Evolutionary conservation across 208 protist species (phyloP).

Genomic region (Trypanosoma platydactyli): DNA sequence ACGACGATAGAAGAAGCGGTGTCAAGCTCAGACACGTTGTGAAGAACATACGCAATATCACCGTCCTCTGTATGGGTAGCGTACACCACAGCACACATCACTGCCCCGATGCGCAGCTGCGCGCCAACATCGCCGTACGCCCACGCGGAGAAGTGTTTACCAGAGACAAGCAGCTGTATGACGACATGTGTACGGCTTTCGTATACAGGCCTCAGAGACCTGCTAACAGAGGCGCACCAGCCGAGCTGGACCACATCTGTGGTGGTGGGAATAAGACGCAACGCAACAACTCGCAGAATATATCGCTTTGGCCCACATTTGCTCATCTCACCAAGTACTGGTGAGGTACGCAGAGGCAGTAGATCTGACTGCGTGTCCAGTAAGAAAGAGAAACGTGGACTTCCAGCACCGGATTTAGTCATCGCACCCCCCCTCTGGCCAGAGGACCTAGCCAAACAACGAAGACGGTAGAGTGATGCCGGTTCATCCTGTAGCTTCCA

Average conservation of each 20-base stretch:
- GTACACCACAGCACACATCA: constrained; percentile 44
- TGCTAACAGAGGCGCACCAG: constrained; percentile 26
- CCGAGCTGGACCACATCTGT: constrained; percentile 56
- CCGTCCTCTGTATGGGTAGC: constrained; percentile 37
- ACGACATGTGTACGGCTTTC: constrained; percentile 32
- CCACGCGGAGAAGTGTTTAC: constrained; percentile 37
- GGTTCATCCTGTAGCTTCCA: constrained; percentile 67
- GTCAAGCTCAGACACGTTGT: constrained; percentile 20
- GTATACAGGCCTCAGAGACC: constrained; percentile 10
- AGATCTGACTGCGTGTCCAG: constrained; percentile 2
- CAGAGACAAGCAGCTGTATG: constrained; percentile 16
- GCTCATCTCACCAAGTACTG: neutral
- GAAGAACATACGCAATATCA: constrained; percentile 47
- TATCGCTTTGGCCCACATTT: constrained; percentile 24
- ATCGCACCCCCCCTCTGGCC: constrained; percentile 1
- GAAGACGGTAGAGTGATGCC: constrained; percentile 53
- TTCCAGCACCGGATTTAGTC: neutral
- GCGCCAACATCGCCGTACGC: constrained; percentile 50
- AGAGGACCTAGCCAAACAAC: constrained; percentile 51
- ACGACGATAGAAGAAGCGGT: neutral
- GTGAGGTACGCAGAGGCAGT: neutral
- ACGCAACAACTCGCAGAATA: constrained; percentile 43
- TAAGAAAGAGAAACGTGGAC: constrained; percentile 2
- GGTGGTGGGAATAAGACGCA: constrained; percentile 39
- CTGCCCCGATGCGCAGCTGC: constrained; percentile 34